Conservation (phyloP, 371 early-diverging fungal species). For the Actinomortierella ambigua region DNA sequence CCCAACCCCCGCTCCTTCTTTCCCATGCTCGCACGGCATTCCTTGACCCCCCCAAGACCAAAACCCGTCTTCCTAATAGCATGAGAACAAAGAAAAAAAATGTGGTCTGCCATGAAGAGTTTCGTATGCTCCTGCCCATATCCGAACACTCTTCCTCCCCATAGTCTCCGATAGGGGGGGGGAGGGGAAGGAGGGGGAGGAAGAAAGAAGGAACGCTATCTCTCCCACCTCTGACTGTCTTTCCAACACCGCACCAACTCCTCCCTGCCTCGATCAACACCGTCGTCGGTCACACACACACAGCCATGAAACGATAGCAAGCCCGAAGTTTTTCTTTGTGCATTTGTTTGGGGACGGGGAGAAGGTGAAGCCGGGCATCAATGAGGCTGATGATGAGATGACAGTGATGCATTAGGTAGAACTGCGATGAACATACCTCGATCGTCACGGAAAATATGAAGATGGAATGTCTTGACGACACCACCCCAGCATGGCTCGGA, state of each 20-base stretch:
- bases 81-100: not conserved
- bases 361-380: not conserved
- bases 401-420: not conserved
- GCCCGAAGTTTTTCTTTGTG: not conserved
- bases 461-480: slow-evolving; percentile 23
- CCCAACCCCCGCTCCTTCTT: too few relatives aligned
- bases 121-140: not conserved
- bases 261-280: not conserved
- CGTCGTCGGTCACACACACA: not conserved
- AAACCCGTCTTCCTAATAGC: not conserved
- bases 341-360: not conserved
- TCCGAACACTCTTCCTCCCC: not conserved
- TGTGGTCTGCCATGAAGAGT: not conserved
- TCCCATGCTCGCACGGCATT: too few relatives aligned
- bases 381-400: not conserved
- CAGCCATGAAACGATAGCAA: not conserved
- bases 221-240: not conserved
- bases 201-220: not conserved
- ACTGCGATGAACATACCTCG: slow-evolving; percentile 21
- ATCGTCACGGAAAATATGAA: slow-evolving; percentile 31
- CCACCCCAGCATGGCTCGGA: slow-evolving; percentile 30
- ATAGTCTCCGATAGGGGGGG: not conserved
- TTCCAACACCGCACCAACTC: not conserved
- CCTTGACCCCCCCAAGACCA: too few relatives aligned
- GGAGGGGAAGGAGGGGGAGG: not conserved